Conservation (phyloP, 2,329 filamentous ascomycete genomes). For the Cryphonectria naterciae region DNA sequence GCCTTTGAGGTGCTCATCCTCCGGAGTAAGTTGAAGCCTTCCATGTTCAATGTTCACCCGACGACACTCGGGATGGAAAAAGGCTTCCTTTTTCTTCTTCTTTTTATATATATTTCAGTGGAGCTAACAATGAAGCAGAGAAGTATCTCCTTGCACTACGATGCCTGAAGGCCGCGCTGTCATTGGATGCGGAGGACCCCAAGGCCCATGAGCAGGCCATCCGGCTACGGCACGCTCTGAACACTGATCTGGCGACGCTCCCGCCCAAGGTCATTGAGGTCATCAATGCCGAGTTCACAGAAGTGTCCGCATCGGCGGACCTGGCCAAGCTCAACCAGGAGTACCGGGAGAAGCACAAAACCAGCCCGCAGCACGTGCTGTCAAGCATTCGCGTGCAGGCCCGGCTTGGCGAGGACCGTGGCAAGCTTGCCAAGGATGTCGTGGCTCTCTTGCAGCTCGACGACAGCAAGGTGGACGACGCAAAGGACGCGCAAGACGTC, state of each 20-base stretch:
- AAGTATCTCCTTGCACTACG: conserved; percentile 88
- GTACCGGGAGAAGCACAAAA: conserved; percentile 65
- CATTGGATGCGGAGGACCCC: conserved; percentile 70
- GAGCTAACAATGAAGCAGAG: conserved; percentile 53
- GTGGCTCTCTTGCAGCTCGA: conserved; percentile 49
- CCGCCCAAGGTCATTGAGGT: conserved; percentile 69
- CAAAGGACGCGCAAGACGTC: conserved; percentile 44
- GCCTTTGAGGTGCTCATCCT: conserved; percentile 91
- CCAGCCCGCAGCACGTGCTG: conserved; percentile 65
- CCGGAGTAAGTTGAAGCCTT: conserved; percentile 63
- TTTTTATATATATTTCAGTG: neutral
- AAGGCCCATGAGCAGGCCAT: conserved; percentile 76
- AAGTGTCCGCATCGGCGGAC: conserved; percentile 60
- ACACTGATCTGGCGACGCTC: conserved; percentile 61
- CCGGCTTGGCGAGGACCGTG: conserved; percentile 60
- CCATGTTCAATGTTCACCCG: neutral
- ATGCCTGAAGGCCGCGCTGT: conserved; percentile 75
- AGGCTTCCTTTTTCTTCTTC: neutral
- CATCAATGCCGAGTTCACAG: conserved; percentile 69
- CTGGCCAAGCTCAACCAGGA: conserved; percentile 68
- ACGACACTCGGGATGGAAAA: neutral
- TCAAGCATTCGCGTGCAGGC: conserved; percentile 64
- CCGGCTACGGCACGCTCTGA: conserved; percentile 68
- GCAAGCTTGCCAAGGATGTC: conserved; percentile 65
- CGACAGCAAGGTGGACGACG: conserved; percentile 46